Conservation (phyloP, 441 rosid species). For the Lepidium campestre region DNA sequence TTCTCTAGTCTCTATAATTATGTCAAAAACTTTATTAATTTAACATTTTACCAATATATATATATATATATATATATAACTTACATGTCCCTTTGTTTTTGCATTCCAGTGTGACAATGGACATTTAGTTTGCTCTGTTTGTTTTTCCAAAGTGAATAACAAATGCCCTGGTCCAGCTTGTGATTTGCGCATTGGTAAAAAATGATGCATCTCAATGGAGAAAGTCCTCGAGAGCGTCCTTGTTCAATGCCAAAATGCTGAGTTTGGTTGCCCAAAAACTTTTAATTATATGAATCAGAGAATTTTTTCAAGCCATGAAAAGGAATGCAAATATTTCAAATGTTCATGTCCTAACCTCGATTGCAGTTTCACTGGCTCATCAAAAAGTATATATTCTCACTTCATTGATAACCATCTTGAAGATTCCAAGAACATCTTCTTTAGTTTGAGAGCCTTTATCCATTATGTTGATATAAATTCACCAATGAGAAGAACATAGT, state of each 20-base stretch:
- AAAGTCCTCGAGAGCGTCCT: background rate
- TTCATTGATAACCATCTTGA: background rate
- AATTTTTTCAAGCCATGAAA: background rate
- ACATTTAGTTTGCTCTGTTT: background rate
- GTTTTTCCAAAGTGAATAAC: background rate
- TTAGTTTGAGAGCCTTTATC: too few species aligned
- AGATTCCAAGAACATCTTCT: too few species aligned
- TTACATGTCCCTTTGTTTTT: background rate
- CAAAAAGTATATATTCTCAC: background rate
- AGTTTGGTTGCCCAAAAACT: background rate
- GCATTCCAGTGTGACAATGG: background rate
- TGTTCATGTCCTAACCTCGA: background rate
- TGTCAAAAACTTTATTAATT: too few species aligned
- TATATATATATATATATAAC: too few species aligned
- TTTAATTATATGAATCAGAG: background rate
- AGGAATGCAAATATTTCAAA: background rate
- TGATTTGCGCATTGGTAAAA: background rate
- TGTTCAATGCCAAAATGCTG: background rate
- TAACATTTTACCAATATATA: too few species aligned
- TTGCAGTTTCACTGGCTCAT: background rate
- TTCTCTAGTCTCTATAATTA: too few species aligned
- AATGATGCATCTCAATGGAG: background rate
- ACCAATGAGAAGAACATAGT: too few species aligned
- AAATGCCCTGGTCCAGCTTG: background rate
- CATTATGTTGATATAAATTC: too few species aligned